Conservation (phyloP, 352 stramenopile species). For the Thalassiosira exigua region DNA sequence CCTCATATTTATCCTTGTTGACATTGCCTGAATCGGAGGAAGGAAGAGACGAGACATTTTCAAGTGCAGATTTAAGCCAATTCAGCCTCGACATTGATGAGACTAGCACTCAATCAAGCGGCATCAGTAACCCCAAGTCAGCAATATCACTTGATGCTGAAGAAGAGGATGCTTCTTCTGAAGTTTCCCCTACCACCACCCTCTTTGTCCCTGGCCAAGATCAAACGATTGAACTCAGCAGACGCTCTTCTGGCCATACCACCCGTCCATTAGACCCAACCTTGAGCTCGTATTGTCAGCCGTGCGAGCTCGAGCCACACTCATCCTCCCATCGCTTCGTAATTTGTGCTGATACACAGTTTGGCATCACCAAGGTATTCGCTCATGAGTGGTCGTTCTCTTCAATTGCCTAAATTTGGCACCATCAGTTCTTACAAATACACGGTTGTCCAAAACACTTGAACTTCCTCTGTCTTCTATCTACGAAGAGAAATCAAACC, state of each 20-base stretch:
- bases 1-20: conserved; percentile 3
- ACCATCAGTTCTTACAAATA: too few species aligned
- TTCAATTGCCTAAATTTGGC: too few species aligned
- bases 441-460: too few species aligned
- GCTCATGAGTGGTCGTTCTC: background rate
- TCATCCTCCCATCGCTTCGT: conserved; percentile 55
- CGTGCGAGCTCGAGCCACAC: conserved; percentile 33
- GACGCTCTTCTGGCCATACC: background rate
- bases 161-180: conserved; percentile 3
- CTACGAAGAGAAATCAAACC: conserved; percentile 31
- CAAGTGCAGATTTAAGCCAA: background rate
- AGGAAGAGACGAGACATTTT: background rate
- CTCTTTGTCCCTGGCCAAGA: background rate
- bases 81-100: background rate
- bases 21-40: conserved; percentile 20
- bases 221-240: background rate
- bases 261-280: too few species aligned
- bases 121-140: background rate
- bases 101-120: conserved; percentile 13
- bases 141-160: conserved; percentile 2
- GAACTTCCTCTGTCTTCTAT: too few species aligned
- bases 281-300: conserved; percentile 20
- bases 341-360: conserved; percentile 67
- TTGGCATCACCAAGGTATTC: conserved; percentile 55
- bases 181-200: conserved; percentile 17